Evolutionary conservation across 177 flowering plant genomes (phyloP), one percentile per base, ranked within the genome.

Genomic region (Vitis hybrid): DNA sequence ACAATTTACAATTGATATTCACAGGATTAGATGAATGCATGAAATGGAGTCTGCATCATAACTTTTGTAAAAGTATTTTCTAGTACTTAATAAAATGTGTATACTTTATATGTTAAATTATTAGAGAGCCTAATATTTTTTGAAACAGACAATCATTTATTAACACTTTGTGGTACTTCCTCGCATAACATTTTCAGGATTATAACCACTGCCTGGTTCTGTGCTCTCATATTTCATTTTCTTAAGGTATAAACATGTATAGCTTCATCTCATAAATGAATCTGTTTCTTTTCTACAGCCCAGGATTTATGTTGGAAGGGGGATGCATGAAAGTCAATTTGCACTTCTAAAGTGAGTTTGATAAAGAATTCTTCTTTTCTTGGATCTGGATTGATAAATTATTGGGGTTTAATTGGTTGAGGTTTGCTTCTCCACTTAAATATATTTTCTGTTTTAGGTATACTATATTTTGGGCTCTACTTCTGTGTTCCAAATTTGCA

Each of bases 291-390:
- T 51, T 70, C 56, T 80, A 82, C 94, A 96, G 99, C 98, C 97
- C 69, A 86, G 98, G 75, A 81, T 91, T 50, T 96, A 92, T 84
- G 86, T 96, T 64, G 99, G 97, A 54, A 87, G 99, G 78, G 99
- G 98, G 76, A 96, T 96, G 99, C 99, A 96, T 75, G 99, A 96
- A 79, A 96, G 98, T 68, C 97, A 92, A 75, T 89, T 91, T 85
- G 64, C 90, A 61, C 95, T 96, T 66, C 66, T 96, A 60, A 96
- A 92, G 99, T 94, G 81, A 87, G 98, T 86, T 66, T 65, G 66
- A 65, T 8, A 21, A 62, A 8, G 18, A 11, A 65, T 61, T 69
- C 9, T 48, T 51, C 18, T 45, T 39, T 9, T 10, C 62, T 51
- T 61, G 48, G 45, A 21, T 66, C 12, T 55, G 5, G 6, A 52